phyloP scores from a whole-genome alignment of 345 rosid species.

The Linum tenue region DNA sequence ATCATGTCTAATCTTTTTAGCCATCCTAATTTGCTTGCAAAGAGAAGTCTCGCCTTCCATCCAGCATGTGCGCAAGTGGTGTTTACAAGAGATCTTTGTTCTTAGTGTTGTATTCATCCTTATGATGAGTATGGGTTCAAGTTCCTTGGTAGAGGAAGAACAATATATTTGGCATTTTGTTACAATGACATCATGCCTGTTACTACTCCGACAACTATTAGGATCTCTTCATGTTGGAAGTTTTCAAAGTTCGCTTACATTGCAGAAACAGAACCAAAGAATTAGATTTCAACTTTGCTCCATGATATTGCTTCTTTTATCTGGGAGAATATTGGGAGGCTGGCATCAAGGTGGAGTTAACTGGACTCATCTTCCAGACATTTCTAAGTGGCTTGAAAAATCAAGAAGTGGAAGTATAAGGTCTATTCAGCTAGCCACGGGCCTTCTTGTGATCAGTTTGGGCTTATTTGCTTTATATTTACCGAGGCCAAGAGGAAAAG shows the following conservation, averaged over 20 bases:
- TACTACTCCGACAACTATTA: slow-evolving; percentile 49
- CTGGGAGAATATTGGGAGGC: slow-evolving; percentile 72
- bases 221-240: slow-evolving; percentile 29
- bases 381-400: slow-evolving; percentile 75
- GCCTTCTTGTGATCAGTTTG: slow-evolving; percentile 35
- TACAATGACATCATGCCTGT: slow-evolving; percentile 45
- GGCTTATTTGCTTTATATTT: slow-evolving; percentile 44
- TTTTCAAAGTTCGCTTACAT: slow-evolving; percentile 11
- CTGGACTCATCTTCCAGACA: slow-evolving; percentile 81
- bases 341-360: slow-evolving; percentile 97
- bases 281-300: slow-evolving; percentile 23
- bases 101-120: slow-evolving; percentile 39
- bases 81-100: slow-evolving; percentile 45
- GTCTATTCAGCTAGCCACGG: slow-evolving; percentile 41
- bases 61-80: slow-evolving; percentile 18
- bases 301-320: slow-evolving; percentile 44
- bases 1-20: slow-evolving; percentile 42
- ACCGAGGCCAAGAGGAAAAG: slow-evolving; percentile 25
- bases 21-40: slow-evolving; percentile 34
- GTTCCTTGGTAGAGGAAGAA: slow-evolving; percentile 98
- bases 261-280: slow-evolving; percentile 21
- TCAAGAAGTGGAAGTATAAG: slow-evolving; percentile 38
- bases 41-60: slow-evolving; percentile 29
- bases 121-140: slow-evolving; percentile 74
- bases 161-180: slow-evolving; percentile 89